Base-by-base conservation (phyloP, 306 rosid genomes). In the Delonix regia region DNA sequence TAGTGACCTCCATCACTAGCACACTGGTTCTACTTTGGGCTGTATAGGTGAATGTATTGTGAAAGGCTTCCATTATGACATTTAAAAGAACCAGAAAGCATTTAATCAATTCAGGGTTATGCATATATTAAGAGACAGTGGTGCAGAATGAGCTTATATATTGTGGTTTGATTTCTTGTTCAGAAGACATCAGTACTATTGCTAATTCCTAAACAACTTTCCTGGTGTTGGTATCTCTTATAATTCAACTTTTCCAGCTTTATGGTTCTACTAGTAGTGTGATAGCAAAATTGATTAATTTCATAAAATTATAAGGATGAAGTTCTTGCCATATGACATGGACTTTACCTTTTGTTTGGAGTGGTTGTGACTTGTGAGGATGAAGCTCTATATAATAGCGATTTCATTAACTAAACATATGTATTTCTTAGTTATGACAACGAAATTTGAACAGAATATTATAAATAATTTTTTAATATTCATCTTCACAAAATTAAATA, bases 291-390 rank as follows among this genome's bases (percentile, higher is more conserved):
- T 65, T 25, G n/a, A 25, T 21, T 51, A 19, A 13, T 67, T 41
- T 67, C 36, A 42, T 14, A 14, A 67, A 67, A 67, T 67, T 53
- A 33, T 67, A 41, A 42, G 53, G 19, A 21, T 41, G 53, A 24
- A 41, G 72, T 36, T 53, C 42, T 12, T 41, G 21, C 72, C 72
- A 0, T 16, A 12, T 42, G 72, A 41, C 21, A 27, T 12, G 72
- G 72, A 42, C 53, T 67, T 67, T 67, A 24, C 53, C 0, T 22
- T 67, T 18, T 67, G 53, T 19, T 42, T 22, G 72, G 72, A 8
- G 72, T 67, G 72, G 42, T 67, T 67, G 53, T 42, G 72, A 42
- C 41, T 67, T 67, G 53, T 42, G 72, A 42, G 53, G 72, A 67
- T 67, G 72, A 67, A 67, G 53, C 72, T 41, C 48, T 22, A 67